Conservation (phyloP, 495 filamentous ascomycete species). For the Penicillium bovifimosum region DNA sequence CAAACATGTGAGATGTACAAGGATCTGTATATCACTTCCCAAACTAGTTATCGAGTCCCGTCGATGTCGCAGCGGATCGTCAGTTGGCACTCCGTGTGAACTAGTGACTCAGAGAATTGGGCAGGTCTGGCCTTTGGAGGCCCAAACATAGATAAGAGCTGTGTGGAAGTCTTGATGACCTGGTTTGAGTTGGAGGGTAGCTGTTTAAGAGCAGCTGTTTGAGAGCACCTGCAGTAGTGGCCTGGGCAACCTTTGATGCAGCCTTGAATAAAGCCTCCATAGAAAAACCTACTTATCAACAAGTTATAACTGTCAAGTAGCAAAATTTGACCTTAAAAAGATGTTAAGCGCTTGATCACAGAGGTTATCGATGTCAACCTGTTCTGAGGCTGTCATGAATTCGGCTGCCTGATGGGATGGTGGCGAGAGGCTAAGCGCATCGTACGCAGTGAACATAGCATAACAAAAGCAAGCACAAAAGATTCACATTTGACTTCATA, state of each 20-base stretch:
- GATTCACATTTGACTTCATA: too few species aligned
- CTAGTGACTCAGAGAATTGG: neutral
- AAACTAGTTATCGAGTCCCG: conserved; percentile 38
- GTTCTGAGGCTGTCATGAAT: too few species aligned
- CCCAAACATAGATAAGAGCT: neutral
- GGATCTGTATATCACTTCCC: conserved; percentile 33
- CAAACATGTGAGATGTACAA: conserved; percentile 6
- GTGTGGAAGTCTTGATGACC: neutral
- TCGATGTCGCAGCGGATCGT: neutral
- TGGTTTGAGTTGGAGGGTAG: neutral
- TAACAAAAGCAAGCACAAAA: neutral
- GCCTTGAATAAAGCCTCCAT: too few species aligned
- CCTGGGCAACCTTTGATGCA: too few species aligned
- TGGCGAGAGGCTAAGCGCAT: neutral
- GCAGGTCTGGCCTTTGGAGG: neutral
- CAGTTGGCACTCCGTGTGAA: neutral
- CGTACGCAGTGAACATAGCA: neutral
- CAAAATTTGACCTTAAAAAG: too few species aligned
- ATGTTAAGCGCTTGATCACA: too few species aligned
- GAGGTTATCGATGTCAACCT: too few species aligned
- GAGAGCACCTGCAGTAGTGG: too few species aligned
- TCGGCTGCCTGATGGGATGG: neutral
- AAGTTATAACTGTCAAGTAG: too few species aligned
- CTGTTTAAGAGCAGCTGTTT: too few species aligned
- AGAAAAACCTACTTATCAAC: too few species aligned